These are phyloP conservation scores for Cordyceps cicadae DNA, from an alignment of 2,329 filamentous ascomycete species.

Conservation along the genomic window DNA sequence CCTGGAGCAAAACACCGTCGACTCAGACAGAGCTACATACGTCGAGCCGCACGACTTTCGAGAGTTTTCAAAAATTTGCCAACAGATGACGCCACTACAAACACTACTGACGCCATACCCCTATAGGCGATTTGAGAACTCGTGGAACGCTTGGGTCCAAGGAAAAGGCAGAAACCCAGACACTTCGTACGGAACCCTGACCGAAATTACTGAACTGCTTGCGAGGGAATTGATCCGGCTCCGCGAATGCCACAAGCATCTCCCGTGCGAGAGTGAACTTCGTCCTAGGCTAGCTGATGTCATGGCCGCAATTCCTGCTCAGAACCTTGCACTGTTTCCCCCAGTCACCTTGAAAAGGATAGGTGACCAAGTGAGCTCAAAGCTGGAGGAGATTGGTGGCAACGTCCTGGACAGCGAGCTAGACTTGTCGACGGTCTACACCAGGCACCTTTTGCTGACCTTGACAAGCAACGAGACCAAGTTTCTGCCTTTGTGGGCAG, in stretches of 20 bases:
- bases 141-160: neutral
- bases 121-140: neutral
- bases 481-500: slow-evolving; percentile 59
- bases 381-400: neutral
- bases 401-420: neutral
- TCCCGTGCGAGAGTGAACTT: neutral
- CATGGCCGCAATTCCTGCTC: neutral
- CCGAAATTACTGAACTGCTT: neutral
- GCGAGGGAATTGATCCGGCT: neutral
- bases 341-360: neutral
- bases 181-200: neutral
- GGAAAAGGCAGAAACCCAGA: too few relatives aligned
- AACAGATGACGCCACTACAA: slow-evolving; percentile 23
- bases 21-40: slow-evolving; percentile 30
- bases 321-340: too few relatives aligned
- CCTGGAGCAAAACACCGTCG: slow-evolving; percentile 9
- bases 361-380: neutral
- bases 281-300: neutral
- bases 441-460: slow-evolving; percentile 40
- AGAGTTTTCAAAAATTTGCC: slow-evolving; percentile 18
- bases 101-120: slow-evolving; percentile 16
- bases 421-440: slow-evolving; percentile 21
- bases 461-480: slow-evolving; percentile 50
- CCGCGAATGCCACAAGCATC: neutral
- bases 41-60: slow-evolving; percentile 24